Percentiles rank a stretch among this genome's conserved stretches.
phyloP scores from a whole-genome alignment of 257 asterid genomes.

The Ajuga chamaepitys region DNA sequence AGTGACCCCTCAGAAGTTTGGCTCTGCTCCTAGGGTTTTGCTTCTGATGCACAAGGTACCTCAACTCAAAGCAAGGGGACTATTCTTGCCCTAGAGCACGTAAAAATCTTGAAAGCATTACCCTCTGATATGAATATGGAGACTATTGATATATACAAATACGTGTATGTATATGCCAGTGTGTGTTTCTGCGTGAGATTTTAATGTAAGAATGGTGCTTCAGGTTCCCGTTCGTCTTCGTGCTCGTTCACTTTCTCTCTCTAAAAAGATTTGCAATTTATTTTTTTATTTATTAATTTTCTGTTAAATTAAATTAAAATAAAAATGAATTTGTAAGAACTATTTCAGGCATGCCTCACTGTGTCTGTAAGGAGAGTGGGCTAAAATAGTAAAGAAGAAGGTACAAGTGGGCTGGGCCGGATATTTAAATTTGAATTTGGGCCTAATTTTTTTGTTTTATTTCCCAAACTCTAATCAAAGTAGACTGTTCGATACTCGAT shows the following conservation, averaged over 20 bases:
- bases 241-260: slow-evolving; percentile 29
- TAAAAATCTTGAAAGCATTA: slow-evolving; percentile 21
- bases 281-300: slow-evolving; percentile 1
- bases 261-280: slow-evolving; percentile 16
- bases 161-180: slow-evolving; percentile 18
- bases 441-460: not conserved
- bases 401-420: slow-evolving; percentile 4
- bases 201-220: slow-evolving; percentile 26
- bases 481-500: too few species aligned
- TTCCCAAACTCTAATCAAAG: too few species aligned
- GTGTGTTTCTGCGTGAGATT: slow-evolving; percentile 31
- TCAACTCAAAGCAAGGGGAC: slow-evolving; percentile 39
- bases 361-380: slow-evolving; percentile 10
- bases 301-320: slow-evolving; percentile 1
- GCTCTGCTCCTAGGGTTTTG: slow-evolving; percentile 39
- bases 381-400: not conserved
- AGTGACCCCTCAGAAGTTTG: slow-evolving; percentile 20
- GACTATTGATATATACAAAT: slow-evolving; percentile 6
- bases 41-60: slow-evolving; percentile 45
- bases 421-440: not conserved
- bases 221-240: slow-evolving; percentile 26
- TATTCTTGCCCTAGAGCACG: slow-evolving; percentile 23
- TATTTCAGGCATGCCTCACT: not conserved
- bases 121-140: slow-evolving; percentile 11
- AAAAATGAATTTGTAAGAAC: not conserved